These are phyloP conservation scores for Gracilaria gracilis DNA, from an alignment of 23 red algal genomes.

Conservation along the genomic window DNA sequence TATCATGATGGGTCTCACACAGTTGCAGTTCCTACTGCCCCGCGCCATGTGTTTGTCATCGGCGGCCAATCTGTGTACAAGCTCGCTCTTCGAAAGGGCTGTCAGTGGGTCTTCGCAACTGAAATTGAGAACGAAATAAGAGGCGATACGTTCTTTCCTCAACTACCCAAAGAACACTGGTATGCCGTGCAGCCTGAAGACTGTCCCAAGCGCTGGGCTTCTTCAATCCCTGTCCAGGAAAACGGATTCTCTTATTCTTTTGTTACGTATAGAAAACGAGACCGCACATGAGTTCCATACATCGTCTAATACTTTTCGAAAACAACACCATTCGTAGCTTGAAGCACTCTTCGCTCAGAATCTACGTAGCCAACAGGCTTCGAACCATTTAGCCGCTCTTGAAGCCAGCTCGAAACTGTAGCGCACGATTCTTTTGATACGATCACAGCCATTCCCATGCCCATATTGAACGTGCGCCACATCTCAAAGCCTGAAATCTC, in stretches of 20 bases:
- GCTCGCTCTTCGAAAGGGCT: slow-evolving; percentile 41
- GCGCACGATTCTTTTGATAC: slow-evolving; percentile 55
- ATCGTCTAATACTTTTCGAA: slow-evolving; percentile 83
- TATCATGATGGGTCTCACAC: slow-evolving; percentile 31
- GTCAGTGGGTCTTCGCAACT: slow-evolving; percentile 54
- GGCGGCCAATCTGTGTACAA: slow-evolving; percentile 85
- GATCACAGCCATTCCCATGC: slow-evolving; percentile 94
- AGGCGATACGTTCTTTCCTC: slow-evolving; percentile 56
- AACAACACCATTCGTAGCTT: slow-evolving; percentile 57
- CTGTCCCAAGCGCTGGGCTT: slow-evolving; percentile 43
- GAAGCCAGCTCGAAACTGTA: slow-evolving; percentile 65
- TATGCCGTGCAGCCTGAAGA: slow-evolving; percentile 2
- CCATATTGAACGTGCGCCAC: slow-evolving; percentile 98
- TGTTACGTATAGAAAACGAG: slow-evolving; percentile 17
- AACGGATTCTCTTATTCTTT: slow-evolving; percentile 27
- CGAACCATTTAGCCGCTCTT: slow-evolving; percentile 50
- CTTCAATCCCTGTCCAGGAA: neutral
- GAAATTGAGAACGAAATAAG: slow-evolving; percentile 50
- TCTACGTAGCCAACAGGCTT: slow-evolving; percentile 70
- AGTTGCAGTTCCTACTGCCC: neutral
- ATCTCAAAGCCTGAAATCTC: slow-evolving; percentile 79
- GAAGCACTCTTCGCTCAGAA: slow-evolving; percentile 59
- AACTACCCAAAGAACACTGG: slow-evolving; percentile 9
- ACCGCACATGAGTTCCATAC: neutral
- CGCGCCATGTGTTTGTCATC: slow-evolving; percentile 72